Evolutionary conservation across 768 basidiomycete species (phyloP).

Genomic region (Rhizopogon vesiculosus): DNA sequence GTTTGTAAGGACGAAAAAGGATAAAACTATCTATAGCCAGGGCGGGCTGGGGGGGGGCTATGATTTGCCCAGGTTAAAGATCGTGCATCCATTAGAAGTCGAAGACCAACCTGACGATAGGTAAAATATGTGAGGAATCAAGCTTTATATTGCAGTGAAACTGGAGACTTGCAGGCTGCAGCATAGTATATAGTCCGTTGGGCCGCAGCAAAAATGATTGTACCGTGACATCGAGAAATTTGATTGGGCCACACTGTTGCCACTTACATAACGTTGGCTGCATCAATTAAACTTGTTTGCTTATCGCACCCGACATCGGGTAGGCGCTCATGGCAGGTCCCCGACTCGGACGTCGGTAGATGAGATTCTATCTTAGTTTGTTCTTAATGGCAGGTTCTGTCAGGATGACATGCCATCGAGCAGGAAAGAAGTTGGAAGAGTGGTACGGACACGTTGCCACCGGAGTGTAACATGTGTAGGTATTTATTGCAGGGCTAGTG

Average conservation of each 20-base stretch:
- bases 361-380: neutral
- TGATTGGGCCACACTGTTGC: neutral
- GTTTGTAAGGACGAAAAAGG: neutral
- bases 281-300: neutral
- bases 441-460: neutral
- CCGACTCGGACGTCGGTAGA: neutral
- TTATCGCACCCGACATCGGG: neutral
- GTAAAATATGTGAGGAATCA: too few species aligned
- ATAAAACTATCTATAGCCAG: neutral
- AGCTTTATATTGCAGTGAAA: too few species aligned
- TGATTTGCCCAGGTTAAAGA: neutral
- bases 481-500: neutral
- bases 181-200: neutral
- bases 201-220: neutral
- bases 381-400: constrained; percentile 4
- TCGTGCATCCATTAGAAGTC: neutral
- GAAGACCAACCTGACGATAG: neutral
- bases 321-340: neutral
- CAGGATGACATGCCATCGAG: neutral
- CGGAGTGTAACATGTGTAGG: too few species aligned
- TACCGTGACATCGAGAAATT: neutral
- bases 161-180: neutral
- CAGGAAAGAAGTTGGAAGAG: neutral
- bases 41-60: neutral
- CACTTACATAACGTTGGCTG: neutral